Conservation (phyloP, 257 asterid species). For the Perilla frutescens region DNA sequence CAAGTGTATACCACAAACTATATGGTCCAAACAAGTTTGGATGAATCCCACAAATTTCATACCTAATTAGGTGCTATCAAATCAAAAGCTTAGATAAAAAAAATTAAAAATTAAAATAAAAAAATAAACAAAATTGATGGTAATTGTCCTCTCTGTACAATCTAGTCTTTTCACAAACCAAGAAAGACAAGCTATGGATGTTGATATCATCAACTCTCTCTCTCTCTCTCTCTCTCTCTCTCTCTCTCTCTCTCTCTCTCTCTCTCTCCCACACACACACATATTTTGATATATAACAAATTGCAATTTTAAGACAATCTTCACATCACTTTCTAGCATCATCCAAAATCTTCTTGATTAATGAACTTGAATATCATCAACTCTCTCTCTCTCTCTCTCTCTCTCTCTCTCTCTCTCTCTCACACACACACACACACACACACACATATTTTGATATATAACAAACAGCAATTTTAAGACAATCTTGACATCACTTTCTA, state of each 20-base stretch:
- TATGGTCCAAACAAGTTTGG: not conserved
- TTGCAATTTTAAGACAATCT: not conserved
- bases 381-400: no score
- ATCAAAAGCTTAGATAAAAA: slow-evolving; percentile 7
- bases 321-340: slow-evolving; percentile 10
- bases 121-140: not conserved
- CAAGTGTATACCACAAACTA: no score
- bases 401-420: not conserved
- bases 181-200: not conserved
- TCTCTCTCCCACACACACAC: not conserved
- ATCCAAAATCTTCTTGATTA: not conserved
- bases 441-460: no score
- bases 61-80: not conserved
- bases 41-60: not conserved
- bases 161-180: not conserved
- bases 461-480: no score
- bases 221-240: not conserved
- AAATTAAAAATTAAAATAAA: no score
- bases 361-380: no score
- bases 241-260: not conserved
- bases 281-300: no score
- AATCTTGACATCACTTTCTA: no score
- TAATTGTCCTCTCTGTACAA: not conserved
- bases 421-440: not conserved
- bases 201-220: slow-evolving; percentile 14